Evolutionary conservation across 1,284 basidiomycete genomes (phyloP), one percentile per base, ranked within the genome.

Genomic region (Austroboletus niveus): DNA sequence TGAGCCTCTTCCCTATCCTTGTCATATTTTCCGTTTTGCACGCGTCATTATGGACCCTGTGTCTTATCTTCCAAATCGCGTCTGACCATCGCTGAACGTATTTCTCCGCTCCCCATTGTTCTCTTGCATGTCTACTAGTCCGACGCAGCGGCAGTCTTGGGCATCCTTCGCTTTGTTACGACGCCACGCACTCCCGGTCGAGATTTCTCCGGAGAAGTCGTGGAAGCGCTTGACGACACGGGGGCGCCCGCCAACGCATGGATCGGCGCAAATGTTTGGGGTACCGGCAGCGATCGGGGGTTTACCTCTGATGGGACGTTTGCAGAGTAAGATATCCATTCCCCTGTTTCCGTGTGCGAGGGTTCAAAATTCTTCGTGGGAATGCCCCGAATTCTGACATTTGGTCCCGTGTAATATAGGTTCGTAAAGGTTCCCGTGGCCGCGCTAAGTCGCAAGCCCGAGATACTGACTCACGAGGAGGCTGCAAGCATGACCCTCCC

Each of bases 401-500:
- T 11, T 35, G 12, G 11, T 35, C 15, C 34, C 34, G 34, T 39
- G 15, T 39, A 14, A 39, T 7, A 3, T n/a, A 64, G 69, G 44
- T 69, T 64, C 4, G 58, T 65, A 14, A 59, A 65, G 30, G 60
- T 71, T 9, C 68, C 69, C 1, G 17, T 70, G 31, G 44, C 49
- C 3, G 67, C 52, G 4, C 52, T 68, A 9, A 68, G 66, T 48
- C 68, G 57, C 42, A 68, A 71, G 38, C 66, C 69, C 5, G 29
- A 56, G 42, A 53, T 42, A 2, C 34, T 68, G 29, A 57, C 48
- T 27, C 69, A 68, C n/a, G 11, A 17, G 20, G 45, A 60, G 35
- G 69, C 68, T 8, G 66, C 62, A n/a, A 70, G 66, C 41, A 68
- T 68, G 57, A 66, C 66, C 0, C 67, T 68, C 8, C 59, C 62